These are phyloP conservation scores for Amanita muscaria DNA, from an alignment of 768 basidiomycete species.

Conservation along the genomic window DNA sequence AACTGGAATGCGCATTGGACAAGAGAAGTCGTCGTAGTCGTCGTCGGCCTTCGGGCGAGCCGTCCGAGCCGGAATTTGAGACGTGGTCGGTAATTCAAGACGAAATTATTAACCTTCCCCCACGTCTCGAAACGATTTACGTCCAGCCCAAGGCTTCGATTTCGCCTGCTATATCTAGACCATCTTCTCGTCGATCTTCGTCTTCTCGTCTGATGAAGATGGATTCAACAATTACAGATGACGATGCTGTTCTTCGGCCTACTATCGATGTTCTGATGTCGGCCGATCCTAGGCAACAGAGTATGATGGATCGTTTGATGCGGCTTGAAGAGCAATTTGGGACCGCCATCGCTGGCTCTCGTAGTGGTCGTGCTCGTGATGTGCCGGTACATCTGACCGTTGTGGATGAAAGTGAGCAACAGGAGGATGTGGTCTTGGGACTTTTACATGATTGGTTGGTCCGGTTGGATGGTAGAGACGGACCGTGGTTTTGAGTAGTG, in stretches of 20 bases:
- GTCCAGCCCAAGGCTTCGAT: slow-evolving; percentile 2
- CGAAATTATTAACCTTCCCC: background rate
- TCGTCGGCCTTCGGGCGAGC: background rate
- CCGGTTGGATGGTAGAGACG: slow-evolving; percentile 1
- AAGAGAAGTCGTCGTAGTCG: no score
- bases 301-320: background rate
- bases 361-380: background rate
- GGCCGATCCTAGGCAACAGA: background rate
- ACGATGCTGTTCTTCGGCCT: no score
- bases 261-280: no score
- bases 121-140: background rate
- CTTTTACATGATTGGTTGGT: slow-evolving; percentile 3
- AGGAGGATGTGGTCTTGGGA: background rate
- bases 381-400: background rate
- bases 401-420: background rate
- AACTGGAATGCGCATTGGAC: slow-evolving; percentile 27
- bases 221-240: background rate
- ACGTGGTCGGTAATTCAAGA: background rate
- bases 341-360: no score
- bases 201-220: background rate
- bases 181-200: slow-evolving; percentile 6
- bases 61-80: no score
- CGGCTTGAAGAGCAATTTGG: background rate
- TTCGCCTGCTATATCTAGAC: slow-evolving; percentile 3
- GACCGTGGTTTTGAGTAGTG: slow-evolving; percentile 6